These are phyloP conservation scores for Mycena vitilis DNA, from an alignment of 768 basidiomycete genomes.

Conservation along the genomic window DNA sequence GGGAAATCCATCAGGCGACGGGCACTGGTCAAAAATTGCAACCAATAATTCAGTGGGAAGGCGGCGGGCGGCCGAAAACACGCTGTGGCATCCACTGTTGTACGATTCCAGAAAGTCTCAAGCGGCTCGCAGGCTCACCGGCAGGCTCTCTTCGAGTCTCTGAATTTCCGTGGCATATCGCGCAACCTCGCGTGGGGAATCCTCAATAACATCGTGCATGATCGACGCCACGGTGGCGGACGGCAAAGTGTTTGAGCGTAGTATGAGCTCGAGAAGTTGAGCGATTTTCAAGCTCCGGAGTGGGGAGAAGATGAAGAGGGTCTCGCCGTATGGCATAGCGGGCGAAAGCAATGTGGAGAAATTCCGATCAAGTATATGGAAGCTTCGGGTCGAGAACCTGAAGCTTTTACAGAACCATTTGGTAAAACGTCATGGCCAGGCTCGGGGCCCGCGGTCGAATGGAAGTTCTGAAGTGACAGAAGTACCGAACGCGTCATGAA, in stretches of 20 bases:
- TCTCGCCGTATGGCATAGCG: no score
- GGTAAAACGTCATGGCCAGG: no score
- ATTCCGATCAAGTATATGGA: no score
- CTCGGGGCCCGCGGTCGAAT: no score
- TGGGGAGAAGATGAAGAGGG: no score
- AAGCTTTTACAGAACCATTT: no score
- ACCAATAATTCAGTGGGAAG: conserved; percentile 13
- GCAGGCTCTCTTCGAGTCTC: not conserved
- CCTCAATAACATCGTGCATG: not conserved
- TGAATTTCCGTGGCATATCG: conserved; percentile 6
- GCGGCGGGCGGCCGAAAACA: conserved; percentile 9
- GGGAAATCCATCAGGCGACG: not conserved
- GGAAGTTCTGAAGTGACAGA: no score
- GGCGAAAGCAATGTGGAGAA: no score
- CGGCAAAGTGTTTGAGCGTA: conserved; percentile 8
- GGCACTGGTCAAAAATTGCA: conserved; percentile 13
- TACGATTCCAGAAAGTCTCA: not conserved
- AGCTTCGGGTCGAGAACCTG: no score
- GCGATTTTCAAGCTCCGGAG: not conserved
- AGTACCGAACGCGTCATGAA: no score
- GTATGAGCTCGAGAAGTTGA: not conserved
- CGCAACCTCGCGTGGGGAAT: not conserved
- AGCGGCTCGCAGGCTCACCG: not conserved
- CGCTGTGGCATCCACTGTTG: not conserved
- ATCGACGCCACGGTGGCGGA: not conserved